Conservation (phyloP, 139 green algal genomes). For the Auxenochlorella pyrenoidosa region DNA sequence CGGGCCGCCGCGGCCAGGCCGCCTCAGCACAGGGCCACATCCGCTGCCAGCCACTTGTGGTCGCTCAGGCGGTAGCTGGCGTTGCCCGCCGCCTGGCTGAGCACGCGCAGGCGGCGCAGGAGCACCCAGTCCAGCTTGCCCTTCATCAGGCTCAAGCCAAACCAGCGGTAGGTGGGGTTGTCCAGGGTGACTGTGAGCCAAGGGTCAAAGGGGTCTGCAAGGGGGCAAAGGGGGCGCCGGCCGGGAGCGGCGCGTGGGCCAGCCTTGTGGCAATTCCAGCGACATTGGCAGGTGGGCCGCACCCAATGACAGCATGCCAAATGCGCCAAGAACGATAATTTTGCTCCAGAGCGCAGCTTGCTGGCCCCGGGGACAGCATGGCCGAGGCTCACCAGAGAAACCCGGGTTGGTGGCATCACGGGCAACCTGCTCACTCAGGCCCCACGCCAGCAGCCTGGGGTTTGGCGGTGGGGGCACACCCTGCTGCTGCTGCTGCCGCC, state of each 20-base stretch:
- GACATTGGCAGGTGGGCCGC: no score
- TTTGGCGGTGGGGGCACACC: conserved; percentile 47
- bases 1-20: no score
- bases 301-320: background rate
- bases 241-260: no score
- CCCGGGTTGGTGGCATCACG: conserved; percentile 77
- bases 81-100: conserved; percentile 72
- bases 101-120: conserved; percentile 55
- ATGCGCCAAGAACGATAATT: no score
- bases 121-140: conserved; percentile 90
- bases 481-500: background rate
- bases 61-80: conserved; percentile 75
- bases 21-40: conserved; percentile 27
- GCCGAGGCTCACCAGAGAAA: background rate
- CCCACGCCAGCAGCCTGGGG: conserved; percentile 55
- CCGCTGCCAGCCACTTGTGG: conserved; percentile 81
- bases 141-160: conserved; percentile 64
- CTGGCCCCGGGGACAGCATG: no score
- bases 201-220: conserved; percentile 70
- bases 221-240: conserved; percentile 14
- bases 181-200: conserved; percentile 71
- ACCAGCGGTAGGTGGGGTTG: conserved; percentile 68
- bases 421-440: conserved; percentile 67
- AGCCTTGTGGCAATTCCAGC: no score
- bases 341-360: no score